Evolutionary conservation across 148 eudicot species (phyloP).

Genomic region (Rhododendron ferrugineum): DNA sequence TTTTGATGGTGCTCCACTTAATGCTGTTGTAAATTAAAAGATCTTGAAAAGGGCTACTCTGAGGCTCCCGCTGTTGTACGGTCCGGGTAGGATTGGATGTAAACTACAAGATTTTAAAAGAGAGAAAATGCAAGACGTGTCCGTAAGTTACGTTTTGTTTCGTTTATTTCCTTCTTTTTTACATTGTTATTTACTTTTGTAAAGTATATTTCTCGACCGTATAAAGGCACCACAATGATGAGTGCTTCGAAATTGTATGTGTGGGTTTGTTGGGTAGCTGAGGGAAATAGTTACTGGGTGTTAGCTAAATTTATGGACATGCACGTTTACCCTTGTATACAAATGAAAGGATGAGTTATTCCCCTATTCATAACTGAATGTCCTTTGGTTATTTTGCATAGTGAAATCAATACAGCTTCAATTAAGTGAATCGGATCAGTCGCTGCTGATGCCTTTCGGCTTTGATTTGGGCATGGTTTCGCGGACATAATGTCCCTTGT

Average conservation of each 20-base stretch:
- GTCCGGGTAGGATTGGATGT: background rate
- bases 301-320: background rate
- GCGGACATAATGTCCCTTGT: background rate
- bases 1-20: background rate
- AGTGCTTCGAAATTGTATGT: background rate
- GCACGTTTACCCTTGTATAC: background rate
- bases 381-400: background rate
- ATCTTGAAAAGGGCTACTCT: background rate
- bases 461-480: background rate
- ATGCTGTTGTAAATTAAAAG: background rate
- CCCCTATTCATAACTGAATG: background rate
- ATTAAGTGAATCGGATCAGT: background rate
- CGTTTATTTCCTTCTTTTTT: background rate
- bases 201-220: background rate
- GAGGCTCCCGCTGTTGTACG: background rate
- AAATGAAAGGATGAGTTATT: background rate
- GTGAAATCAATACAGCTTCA: background rate
- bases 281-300: background rate
- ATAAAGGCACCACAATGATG: background rate
- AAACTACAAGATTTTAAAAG: background rate
- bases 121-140: background rate
- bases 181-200: background rate
- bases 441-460: background rate
- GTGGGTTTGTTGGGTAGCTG: background rate
- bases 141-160: background rate